A percentile compares a stretch with the other conserved stretches of the same genome.
These are phyloP conservation scores for Lactarius deliciosus DNA, from an alignment of 768 basidiomycete genomes.

Conservation along the genomic window DNA sequence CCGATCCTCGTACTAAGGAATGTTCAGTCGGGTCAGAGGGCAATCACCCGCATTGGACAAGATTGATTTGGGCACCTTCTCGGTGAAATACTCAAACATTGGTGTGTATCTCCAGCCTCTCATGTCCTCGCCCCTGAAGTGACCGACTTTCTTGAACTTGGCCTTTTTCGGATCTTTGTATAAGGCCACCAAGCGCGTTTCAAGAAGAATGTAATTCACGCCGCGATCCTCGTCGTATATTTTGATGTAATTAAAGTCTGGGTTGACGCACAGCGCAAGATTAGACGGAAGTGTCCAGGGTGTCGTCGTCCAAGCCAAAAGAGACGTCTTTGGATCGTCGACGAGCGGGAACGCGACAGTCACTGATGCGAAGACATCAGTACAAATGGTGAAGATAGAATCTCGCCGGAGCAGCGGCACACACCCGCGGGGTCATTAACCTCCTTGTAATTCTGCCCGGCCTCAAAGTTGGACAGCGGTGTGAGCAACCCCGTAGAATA, in stretches of 20 bases:
- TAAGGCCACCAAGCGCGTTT: constrained; percentile 77
- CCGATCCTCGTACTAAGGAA: constrained; percentile 75
- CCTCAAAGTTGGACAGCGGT: constrained; percentile 96
- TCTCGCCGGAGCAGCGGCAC: constrained; percentile 30
- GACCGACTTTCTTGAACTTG: constrained; percentile 87
- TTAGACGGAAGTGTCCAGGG: constrained; percentile 99
- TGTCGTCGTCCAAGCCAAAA: constrained; percentile 98
- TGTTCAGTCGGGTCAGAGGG: constrained; percentile 3
- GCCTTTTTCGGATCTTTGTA: constrained; percentile 99
- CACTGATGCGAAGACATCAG: constrained; percentile 44
- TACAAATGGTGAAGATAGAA: neutral
- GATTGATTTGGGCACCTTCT: constrained; percentile 57
- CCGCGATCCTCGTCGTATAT: constrained; percentile 88
- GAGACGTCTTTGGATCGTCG: constrained; percentile 85
- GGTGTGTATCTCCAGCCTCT: constrained; percentile 96
- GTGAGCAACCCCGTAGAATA: constrained; percentile 97
- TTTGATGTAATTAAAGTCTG: constrained; percentile 94
- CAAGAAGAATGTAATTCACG: constrained; percentile 89
- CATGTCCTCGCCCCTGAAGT: constrained; percentile 89
- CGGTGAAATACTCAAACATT: constrained; percentile 95
- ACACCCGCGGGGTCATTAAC: constrained; percentile 89
- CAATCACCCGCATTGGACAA: neutral
- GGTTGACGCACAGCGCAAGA: constrained; percentile 92
- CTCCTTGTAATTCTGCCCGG: constrained; percentile 87
- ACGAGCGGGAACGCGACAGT: constrained; percentile 92